Evolutionary conservation across 1,284 basidiomycete genomes (phyloP), one percentile per base, ranked within the genome.

Genomic region (Athelia psychrophila): DNA sequence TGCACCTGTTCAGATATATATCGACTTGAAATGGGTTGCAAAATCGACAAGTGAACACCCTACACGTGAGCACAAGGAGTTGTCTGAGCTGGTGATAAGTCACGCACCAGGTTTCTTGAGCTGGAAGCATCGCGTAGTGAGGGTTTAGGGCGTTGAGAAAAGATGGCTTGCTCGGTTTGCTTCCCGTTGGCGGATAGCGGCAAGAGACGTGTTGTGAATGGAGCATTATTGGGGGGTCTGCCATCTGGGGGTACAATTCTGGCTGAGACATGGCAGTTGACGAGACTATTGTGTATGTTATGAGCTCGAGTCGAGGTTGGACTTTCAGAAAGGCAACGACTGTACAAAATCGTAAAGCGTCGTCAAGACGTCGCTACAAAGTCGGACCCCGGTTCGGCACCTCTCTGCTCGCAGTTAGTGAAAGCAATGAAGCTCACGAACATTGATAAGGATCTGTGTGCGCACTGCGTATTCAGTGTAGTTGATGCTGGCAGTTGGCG

Each of bases 171-270:
- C 68, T n/a, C n/a, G n/a, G 59, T 61, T 47, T 59, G 58, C 52
- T 53, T 55, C 38, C 54, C 66, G 49, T 58, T 57, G 27, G 63
- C 58, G 33, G 70, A 62, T 23, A 75, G 69, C 1, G 73, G 66
- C 36, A 86, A 68, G 54, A 84, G 79, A 60, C 73, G 81, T 48
- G 79, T 68, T 12, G 80, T 76, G 2, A 83, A 85, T n/a, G 77
- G 72, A 15, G 79, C 68, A 58, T 65, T 65, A 53, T 60, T 62
- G 10, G 59, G 54, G 15, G 64, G n/a, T n/a, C n/a, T n/a, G n/a
- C n/a, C n/a, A n/a, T 62, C 15, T 57, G 56, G 48, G 63, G 64
- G 54, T 69, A 67, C 50, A 62, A 66, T 32, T 66, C 63, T 50
- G 51, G 55, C 65, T 66, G 19, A 62, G 62, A 48, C 58, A 61